A percentile compares a stretch with the other conserved stretches of the same genome.
These are phyloP conservation scores for Heteromeles arbutifolia DNA, from an alignment of 306 rosid genomes.

Conservation along the genomic window DNA sequence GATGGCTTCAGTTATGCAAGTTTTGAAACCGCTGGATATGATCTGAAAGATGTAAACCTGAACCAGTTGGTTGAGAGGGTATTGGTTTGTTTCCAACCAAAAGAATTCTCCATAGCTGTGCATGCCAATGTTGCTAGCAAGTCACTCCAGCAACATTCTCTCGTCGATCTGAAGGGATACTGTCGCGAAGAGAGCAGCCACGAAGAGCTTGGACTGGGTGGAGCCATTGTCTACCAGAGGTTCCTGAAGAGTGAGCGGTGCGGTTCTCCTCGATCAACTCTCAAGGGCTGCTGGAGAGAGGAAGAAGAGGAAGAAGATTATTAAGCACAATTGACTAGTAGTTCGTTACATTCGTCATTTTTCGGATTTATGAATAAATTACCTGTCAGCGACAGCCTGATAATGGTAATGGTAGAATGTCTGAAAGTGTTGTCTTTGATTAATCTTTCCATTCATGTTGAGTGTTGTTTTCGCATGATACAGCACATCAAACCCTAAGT, in stretches of 20 bases:
- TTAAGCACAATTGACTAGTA: background rate
- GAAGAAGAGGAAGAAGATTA: constrained; percentile 53
- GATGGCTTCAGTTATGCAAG: constrained; percentile 68
- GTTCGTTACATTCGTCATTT: constrained; percentile 2
- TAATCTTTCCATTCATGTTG: background rate
- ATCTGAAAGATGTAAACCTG: constrained; percentile 29
- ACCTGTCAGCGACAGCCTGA: background rate
- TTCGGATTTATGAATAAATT: background rate
- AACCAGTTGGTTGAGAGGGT: constrained; percentile 38
- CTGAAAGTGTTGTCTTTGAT: background rate
- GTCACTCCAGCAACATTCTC: constrained; percentile 30
- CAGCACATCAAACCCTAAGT: too few relatives aligned
- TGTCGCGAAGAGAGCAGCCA: constrained; percentile 45
- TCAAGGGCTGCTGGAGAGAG: constrained; percentile 58
- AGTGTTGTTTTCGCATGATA: background rate
- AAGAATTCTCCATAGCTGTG: constrained; percentile 54
- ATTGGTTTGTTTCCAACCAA: constrained; percentile 46
- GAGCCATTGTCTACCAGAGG: constrained; percentile 45
- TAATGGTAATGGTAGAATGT: background rate
- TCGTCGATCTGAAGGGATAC: constrained; percentile 51
- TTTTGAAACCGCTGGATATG: constrained; percentile 60
- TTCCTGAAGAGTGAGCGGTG: constrained; percentile 27
- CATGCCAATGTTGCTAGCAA: constrained; percentile 33
- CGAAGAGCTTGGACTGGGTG: constrained; percentile 53
- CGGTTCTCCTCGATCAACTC: constrained; percentile 66